Evolutionary conservation across 306 rosid genomes (phyloP), one percentile per base, ranked within the genome.

Genomic region (Adenanthera pavonina): DNA sequence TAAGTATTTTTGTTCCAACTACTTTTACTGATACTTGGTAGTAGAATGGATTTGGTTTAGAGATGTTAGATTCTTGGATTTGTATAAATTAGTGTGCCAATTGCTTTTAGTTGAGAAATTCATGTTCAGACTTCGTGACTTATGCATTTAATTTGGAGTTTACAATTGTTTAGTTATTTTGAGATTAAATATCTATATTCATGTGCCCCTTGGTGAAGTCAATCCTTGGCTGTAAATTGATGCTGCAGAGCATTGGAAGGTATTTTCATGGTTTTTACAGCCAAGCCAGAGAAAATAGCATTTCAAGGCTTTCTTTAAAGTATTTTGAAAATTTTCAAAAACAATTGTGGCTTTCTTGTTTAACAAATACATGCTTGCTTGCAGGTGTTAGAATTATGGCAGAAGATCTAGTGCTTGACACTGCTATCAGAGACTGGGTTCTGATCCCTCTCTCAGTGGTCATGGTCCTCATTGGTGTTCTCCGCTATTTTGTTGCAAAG

Each of bases 361-460:
- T 35, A 52, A 56, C 30, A 25, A 25, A 25, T 78, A 8, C 30
- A 36, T 79, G 7, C 66, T 75, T 76, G 19, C 36, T 10, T 60
- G 65, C 53, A 35, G 70, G 34, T 47, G 79, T 41, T 80, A 59
- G 80, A 84, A 59, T 74, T 74, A 95, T 95, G 99, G 98, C 99
- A 75, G 99, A 90, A 88, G 99, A 95, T 90, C 94, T 95, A 64
- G 98, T 95, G 53, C 94, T 95, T 19, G 98, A 95, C 75, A 93
- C 99, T 25, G 97, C 99, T 51, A 95, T 95, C 91, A 93, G 98
- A 92, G 96, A 95, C 49, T 95, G 99, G 99, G 99, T 95, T 6
- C 85, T 95, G 66, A 95, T 95, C 88, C 99, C 99, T 71, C 97
- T 95, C 76, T 95, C 99, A 14, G 94, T 93, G 62, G 99, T 95